phyloP scores from a whole-genome alignment of 2,329 filamentous ascomycete species.

The Erysiphe pulchra region DNA sequence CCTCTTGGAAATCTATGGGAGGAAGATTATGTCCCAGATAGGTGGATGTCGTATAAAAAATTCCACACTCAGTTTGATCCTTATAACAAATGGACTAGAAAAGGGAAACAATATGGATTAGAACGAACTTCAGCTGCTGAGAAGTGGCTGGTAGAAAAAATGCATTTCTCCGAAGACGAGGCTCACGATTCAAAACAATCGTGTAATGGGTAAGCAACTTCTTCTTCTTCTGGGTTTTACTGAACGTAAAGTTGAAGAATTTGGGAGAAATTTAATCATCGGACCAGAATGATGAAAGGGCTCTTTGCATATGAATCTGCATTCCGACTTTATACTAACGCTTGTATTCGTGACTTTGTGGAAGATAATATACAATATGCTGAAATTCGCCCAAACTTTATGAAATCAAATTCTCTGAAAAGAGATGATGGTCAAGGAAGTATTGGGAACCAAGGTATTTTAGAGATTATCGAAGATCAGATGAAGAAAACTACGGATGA shows the following conservation, averaged over 20 bases:
- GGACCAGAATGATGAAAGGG: constrained; percentile 48
- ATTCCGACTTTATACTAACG: constrained; percentile 32
- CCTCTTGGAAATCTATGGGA: constrained; percentile 23
- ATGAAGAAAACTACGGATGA: constrained; percentile 21
- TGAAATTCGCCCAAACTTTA: constrained; percentile 44
- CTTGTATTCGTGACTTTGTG: constrained; percentile 34
- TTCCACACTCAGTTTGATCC: constrained; percentile 17
- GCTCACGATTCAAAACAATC: constrained; percentile 24
- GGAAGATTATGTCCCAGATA: constrained; percentile 18
- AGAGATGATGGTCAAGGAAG: constrained; percentile 25
- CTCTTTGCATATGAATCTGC: constrained; percentile 40
- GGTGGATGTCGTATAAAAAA: constrained; percentile 20
- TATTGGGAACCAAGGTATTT: constrained; percentile 30
- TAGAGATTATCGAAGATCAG: constrained; percentile 31
- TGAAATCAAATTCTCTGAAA: constrained; percentile 34
- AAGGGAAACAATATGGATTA: neutral
- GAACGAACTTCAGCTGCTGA: constrained; percentile 14
- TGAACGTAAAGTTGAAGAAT: constrained; percentile 15
- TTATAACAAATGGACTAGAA: constrained; percentile 10
- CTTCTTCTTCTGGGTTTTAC: neutral
- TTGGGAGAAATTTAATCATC: constrained; percentile 37
- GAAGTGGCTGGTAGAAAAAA: constrained; percentile 33
- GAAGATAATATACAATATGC: constrained; percentile 43
- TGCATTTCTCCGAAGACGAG: constrained; percentile 34
- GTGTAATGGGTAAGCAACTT: constrained; percentile 22